Percentiles rank a stretch among this genome's conserved stretches.
phyloP scores from a whole-genome alignment of 148 eudicot genomes.

The Vaccinium corymbosum region DNA sequence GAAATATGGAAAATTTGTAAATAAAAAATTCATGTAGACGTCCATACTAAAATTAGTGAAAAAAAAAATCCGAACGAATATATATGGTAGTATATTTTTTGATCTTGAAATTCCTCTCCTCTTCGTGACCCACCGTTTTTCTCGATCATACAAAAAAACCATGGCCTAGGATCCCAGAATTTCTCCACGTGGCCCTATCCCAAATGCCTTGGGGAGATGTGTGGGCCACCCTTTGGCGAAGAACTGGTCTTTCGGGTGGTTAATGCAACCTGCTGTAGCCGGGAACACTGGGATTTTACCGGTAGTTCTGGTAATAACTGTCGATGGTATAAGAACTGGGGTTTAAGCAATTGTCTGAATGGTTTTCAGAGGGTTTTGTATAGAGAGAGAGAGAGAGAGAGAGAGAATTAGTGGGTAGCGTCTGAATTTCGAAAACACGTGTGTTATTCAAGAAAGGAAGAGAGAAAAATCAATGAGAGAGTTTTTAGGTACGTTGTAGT shows the following conservation, averaged over 20 bases:
- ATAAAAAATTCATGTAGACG: neutral
- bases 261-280: conserved; percentile 39
- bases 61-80: neutral
- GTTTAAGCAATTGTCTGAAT: conserved; percentile 55
- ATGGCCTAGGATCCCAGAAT: conserved; percentile 23
- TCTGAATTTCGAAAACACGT: neutral
- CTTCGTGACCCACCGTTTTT: conserved; percentile 46
- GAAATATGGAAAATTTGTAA: neutral
- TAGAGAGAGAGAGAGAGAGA: conserved; percentile 20
- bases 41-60: neutral
- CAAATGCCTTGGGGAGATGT: conserved; percentile 2
- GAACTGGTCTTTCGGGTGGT: conserved; percentile 52
- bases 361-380: conserved; percentile 73
- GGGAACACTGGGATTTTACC: conserved; percentile 28
- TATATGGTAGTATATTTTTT: no score
- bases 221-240: conserved; percentile 25
- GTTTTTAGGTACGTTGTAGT: conserved; percentile 13
- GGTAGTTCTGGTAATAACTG: conserved; percentile 34
- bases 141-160: conserved; percentile 22
- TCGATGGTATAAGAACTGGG: conserved; percentile 56
- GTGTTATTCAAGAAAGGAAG: neutral
- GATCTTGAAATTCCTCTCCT: conserved; percentile 16
- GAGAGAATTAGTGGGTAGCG: conserved; percentile 22
- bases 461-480: neutral
- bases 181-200: conserved; percentile 37